Conservation (phyloP, 148 eudicot genomes). For the Amaranthus cruentus region DNA sequence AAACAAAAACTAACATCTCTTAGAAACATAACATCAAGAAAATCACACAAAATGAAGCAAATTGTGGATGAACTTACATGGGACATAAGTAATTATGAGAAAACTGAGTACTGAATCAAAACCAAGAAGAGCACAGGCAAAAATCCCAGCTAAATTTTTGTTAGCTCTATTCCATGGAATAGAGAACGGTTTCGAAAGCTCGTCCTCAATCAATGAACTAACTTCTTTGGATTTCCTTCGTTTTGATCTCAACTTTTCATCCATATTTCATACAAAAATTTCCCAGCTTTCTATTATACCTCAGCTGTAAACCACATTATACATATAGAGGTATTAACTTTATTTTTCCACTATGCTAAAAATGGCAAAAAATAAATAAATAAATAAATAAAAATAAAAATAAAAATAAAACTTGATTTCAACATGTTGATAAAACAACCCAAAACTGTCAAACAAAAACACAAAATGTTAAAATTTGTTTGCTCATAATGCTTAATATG, state of each 20-base stretch:
- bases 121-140: slow-evolving; percentile 50
- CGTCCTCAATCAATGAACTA: slow-evolving; percentile 8
- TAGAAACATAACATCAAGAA: background rate
- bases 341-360: slow-evolving; percentile 28
- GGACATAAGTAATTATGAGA: slow-evolving; percentile 65
- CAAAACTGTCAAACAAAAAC: background rate
- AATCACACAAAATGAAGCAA: background rate
- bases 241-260: slow-evolving; percentile 17
- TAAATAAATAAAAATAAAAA: no score
- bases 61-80: slow-evolving; percentile 49
- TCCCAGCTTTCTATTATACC: slow-evolving; percentile 23
- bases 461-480: no score
- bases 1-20: slow-evolving; percentile 24
- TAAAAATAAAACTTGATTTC: slow-evolving; percentile 26
- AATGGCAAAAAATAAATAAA: slow-evolving; percentile 14
- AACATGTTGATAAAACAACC: background rate
- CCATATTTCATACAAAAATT: slow-evolving; percentile 25
- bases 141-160: slow-evolving; percentile 21
- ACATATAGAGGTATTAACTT: slow-evolving; percentile 23
- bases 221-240: slow-evolving; percentile 24
- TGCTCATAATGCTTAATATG: no score
- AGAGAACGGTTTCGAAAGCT: background rate
- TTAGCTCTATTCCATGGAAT: slow-evolving; percentile 14
- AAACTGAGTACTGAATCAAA: slow-evolving; percentile 52
- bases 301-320: slow-evolving; percentile 34